Evolutionary conservation across 2,329 filamentous ascomycete species (phyloP).

Genomic region (Teratosphaeria nubilosa): DNA sequence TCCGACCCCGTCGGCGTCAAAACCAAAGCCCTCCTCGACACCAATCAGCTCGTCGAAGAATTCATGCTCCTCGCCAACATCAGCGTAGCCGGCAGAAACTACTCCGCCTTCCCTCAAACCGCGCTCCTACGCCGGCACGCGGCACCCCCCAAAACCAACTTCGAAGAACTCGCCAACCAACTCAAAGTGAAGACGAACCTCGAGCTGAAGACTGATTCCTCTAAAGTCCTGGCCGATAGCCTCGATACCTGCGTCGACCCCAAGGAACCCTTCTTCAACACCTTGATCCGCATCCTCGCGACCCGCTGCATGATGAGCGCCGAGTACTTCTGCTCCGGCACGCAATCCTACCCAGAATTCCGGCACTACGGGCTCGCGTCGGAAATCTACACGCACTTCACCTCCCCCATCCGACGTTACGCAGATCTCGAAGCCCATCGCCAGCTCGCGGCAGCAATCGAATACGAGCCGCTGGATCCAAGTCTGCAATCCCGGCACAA

Average conservation of each 20-base stretch:
- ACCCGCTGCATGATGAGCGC: constrained; percentile 99
- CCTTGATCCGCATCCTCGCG: constrained; percentile 89
- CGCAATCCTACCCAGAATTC: constrained; percentile 87
- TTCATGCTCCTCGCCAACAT: constrained; percentile 99
- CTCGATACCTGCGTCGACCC: constrained; percentile 75
- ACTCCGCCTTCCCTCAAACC: constrained; percentile 86
- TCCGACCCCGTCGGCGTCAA: constrained; percentile 94
- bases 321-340: constrained; percentile 94
- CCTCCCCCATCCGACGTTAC: constrained; percentile 91
- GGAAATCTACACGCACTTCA: constrained; percentile 98
- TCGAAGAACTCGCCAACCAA: constrained; percentile 86
- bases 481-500: constrained; percentile 71
- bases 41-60: constrained; percentile 95
- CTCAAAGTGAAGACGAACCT: constrained; percentile 77
- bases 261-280: constrained; percentile 92
- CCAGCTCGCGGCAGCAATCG: constrained; percentile 90
- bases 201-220: constrained; percentile 73
- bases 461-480: constrained; percentile 77
- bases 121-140: constrained; percentile 87
- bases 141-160: constrained; percentile 88
- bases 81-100: constrained; percentile 81
- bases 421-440: constrained; percentile 92
- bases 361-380: constrained; percentile 92
- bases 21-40: constrained; percentile 87
- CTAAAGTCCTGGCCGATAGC: constrained; percentile 85